phyloP scores from a whole-genome alignment of 2,329 filamentous ascomycete species.

The Paecilomyces dactylethromorphus region DNA sequence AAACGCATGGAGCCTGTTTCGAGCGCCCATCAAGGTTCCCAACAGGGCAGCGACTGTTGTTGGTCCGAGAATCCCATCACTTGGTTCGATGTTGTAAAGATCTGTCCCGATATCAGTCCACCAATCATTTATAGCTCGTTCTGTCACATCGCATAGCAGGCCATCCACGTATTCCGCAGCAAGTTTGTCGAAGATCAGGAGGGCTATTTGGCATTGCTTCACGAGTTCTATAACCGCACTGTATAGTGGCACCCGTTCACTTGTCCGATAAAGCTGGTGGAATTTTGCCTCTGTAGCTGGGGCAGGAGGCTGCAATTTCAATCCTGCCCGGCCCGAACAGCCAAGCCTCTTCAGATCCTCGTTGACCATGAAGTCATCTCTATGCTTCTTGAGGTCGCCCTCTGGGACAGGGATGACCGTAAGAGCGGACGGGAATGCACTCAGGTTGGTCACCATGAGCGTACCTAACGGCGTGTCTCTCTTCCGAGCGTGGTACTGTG shows the following conservation, averaged over 20 bases:
- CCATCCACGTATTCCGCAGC: slow-evolving; percentile 88
- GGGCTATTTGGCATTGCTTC: slow-evolving; percentile 81
- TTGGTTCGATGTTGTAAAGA: slow-evolving; percentile 85
- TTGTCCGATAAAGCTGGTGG: slow-evolving; percentile 80
- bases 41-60: slow-evolving; percentile 84
- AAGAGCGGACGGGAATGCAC: slow-evolving; percentile 81
- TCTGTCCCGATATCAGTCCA: slow-evolving; percentile 92
- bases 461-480: slow-evolving; percentile 77
- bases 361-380: slow-evolving; percentile 84
- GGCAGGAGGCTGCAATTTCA: slow-evolving; percentile 72
- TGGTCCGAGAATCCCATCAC: slow-evolving; percentile 85
- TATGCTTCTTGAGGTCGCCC: slow-evolving; percentile 73
- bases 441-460: slow-evolving; percentile 90
- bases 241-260: slow-evolving; percentile 71
- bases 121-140: slow-evolving; percentile 86
- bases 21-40: slow-evolving; percentile 80
- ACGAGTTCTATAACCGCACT: slow-evolving; percentile 80
- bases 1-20: slow-evolving; percentile 79
- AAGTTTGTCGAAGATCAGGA: slow-evolving; percentile 81
- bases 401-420: slow-evolving; percentile 88
- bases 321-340: slow-evolving; percentile 80
- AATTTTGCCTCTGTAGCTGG: slow-evolving; percentile 86
- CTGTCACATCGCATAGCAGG: slow-evolving; percentile 85
- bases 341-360: slow-evolving; percentile 88
- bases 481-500: slow-evolving; percentile 75